A percentile compares a stretch with the other conserved stretches of the same genome.
Conservation (phyloP, 1,284 basidiomycete genomes). For the Tylopilus sp. region DNA sequence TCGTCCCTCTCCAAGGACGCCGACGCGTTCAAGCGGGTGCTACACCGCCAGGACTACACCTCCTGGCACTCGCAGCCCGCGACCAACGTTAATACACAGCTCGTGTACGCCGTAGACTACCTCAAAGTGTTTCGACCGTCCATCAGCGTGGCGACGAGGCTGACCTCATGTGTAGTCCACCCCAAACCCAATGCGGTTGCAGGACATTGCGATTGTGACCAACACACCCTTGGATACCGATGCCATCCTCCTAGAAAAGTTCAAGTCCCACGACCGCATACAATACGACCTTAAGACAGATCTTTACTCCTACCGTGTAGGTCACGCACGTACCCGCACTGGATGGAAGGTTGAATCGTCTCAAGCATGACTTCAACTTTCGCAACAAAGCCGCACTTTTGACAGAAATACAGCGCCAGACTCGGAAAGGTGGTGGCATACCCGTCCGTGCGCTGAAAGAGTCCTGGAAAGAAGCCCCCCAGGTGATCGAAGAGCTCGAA, state of each 20-base stretch:
- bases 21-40: conserved; percentile 60
- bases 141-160: conserved; percentile 6
- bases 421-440: conserved; percentile 76
- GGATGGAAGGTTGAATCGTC: conserved; percentile 8
- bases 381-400: conserved; percentile 78
- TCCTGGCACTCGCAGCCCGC: conserved; percentile 85
- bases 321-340: conserved; percentile 13
- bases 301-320: conserved; percentile 77
- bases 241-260: conserved; percentile 67
- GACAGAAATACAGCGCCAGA: conserved; percentile 77
- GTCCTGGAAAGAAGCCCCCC: conserved; percentile 83
- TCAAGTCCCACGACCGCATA: conserved; percentile 77
- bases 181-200: conserved; percentile 77
- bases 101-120: conserved; percentile 80
- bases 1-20: conserved; percentile 61
- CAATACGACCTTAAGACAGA: conserved; percentile 78
- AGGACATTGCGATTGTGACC: conserved; percentile 80
- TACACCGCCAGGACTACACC: conserved; percentile 60
- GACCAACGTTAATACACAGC: conserved; percentile 80
- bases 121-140: conserved; percentile 52
- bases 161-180: conserved; percentile 45
- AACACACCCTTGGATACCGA: conserved; percentile 74
- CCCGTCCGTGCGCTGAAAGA: conserved; percentile 84
- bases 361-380: conserved; percentile 82
- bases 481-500: conserved; percentile 80